phyloP scores from a whole-genome alignment of 75 land plant species.

The Pinus tabuliformis region DNA sequence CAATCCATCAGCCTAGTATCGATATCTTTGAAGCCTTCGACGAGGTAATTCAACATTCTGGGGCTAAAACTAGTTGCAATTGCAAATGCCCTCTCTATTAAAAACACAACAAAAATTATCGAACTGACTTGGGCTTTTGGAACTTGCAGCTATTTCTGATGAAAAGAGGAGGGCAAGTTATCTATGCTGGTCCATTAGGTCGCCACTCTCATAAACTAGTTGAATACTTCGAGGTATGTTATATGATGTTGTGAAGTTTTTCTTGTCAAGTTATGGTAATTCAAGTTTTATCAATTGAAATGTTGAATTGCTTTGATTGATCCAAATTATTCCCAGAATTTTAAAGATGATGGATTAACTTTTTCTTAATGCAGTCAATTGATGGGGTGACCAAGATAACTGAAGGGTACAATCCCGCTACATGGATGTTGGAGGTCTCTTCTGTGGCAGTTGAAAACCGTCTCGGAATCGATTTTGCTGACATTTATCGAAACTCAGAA shows the following conservation, averaged over 20 bases:
- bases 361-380: background rate
- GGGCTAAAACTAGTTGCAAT: background rate
- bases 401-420: constrained; percentile 20
- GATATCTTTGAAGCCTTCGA: constrained; percentile 73
- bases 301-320: no score
- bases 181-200: constrained; percentile 57
- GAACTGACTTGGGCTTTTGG: no score
- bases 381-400: constrained; percentile 15
- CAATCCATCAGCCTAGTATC: constrained; percentile 76
- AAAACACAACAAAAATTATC: no score
- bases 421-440: constrained; percentile 19
- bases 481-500: constrained; percentile 9
- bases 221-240: constrained; percentile 46
- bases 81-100: background rate
- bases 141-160: constrained; percentile 42
- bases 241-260: no score
- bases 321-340: no score
- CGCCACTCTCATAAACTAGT: constrained; percentile 37
- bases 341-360: background rate
- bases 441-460: constrained; percentile 3
- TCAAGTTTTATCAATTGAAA: no score
- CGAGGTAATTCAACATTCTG: constrained; percentile 22
- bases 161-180: constrained; percentile 64
- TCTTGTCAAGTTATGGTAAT: no score
- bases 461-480: constrained; percentile 13